Base-by-base conservation (phyloP, 768 basidiomycete species). In the Amanita brunnescens region DNA sequence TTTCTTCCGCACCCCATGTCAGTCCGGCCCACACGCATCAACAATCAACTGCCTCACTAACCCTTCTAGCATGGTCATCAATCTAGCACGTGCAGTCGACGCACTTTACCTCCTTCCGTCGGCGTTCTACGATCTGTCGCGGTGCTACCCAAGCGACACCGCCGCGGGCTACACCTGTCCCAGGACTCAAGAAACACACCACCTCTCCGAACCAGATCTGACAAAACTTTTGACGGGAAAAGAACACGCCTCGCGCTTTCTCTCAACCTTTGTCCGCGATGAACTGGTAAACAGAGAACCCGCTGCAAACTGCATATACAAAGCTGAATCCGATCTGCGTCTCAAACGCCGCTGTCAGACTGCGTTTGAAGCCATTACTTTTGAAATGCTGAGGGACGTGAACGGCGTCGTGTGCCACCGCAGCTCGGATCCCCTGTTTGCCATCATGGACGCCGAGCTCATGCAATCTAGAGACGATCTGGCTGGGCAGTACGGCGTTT, bases 121-220 rank as follows among this genome's bases (percentile, higher is more conserved):
- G 24, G 86, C 86, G 5, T 86, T 87, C 66, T 90, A 90, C 63
- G 87, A 89, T 62, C 75, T 90, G 37, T 87, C 83, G 18, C 83
- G 87, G 35, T 78, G 68, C 57, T 67, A 76, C 26, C 79, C 83
- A 1, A 86, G 80, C 58, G 77, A 79, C 44, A 77, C 79, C 30
- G 76, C 77, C 24, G 63, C 70, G 5, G 85, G 83, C 5, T 70
- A 75, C 61, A 70, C 64, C 49, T 72, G 64, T 55, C 58, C 67
- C 16, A 52, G 63, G 45, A 66, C 66, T 35, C 65, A 58, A 49
- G 62, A 52, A 13, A 62, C 50, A 8, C 73, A 80, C 58, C 58
- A 63, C 35, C 75, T 78, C 40, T 71, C 76, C 13, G 69, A 74
- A 51, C 62, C 63, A 37, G 84, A 87, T 59, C 72, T 89, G 14